Base-by-base conservation (phyloP, 179 eudicot species). In the Dionaea muscipula region DNA sequence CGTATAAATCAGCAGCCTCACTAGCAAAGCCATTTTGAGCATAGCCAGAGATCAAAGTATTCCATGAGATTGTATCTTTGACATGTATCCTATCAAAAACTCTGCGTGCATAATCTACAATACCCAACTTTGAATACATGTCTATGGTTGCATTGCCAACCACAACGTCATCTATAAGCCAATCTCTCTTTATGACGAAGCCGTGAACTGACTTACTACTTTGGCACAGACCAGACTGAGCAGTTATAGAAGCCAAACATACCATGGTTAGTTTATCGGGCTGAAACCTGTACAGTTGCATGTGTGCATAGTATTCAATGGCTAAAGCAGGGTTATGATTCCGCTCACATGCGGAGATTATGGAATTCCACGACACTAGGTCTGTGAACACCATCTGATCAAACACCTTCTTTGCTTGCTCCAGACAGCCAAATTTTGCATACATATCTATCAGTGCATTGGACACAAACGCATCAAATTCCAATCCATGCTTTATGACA, bases 371-470 rank as follows among this genome's bases (percentile, higher is more conserved):
- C 16, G 79, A 75, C 56, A 75, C 75, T 45, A 64, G 40, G 68
- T 75, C 79, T 57, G 47, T 70, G 46, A 31, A 56, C 17, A 35
- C 14, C 67, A 78, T 74, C 63, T 62, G 56, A 53, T 74, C 57
- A 58, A 78, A 78, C 46, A 74, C 41, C 56, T 44, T 57, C 50
- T 56, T 67, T 7, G 82, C 79, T 35, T 24, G 51, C 35, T 63
- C 60, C 60, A 78, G 61, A 51, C 57, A 52, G 26, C 79, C 76
- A 27, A 74, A 68, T 49, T 70, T 75, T 23, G 69, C 72, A 56
- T 75, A 75, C 72, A 75, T 75, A 57, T 70, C 70, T 26, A 78
- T 71, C 66, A 78, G 60, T 47, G 82, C 82, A 74, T 74, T 74
- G 49, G 74, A 74, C 55, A 78, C 82, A 46, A 61, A 74, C 3